Evolutionary conservation across 106 monocot species (phyloP), one percentile per base, ranked within the genome.

Genomic region (Allium sativum): DNA sequence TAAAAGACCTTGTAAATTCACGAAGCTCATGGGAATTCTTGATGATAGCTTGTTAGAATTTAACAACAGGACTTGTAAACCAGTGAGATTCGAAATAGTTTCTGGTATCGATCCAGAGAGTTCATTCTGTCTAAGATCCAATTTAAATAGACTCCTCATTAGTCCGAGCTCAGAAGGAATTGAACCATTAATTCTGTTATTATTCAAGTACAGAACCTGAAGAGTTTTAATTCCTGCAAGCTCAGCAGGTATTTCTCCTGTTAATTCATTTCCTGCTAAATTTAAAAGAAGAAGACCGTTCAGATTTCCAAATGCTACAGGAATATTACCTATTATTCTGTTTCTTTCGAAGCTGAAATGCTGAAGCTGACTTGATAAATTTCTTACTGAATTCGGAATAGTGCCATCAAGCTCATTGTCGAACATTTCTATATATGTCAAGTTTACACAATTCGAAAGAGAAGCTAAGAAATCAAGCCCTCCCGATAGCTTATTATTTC

Each of bases 91-190:
- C 40, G 22, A 4, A 4, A 58, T 0, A 12, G 40, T 40, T 12
- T 58, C 44, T 13, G 71, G 62, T 62, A 71, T 71, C 4, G 62
- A 7, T 44, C 54, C 62, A 14, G 42, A 43, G 40, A 59, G 41
- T 59, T 11, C 19, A 40, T 59, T 59, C 3, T 40, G 12, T 40
- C 12, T 12, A 13, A 59, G 31, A n/a, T 40, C 6, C 59, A 59
- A 41, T 0, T 7, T 4, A 55, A 12, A 41, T 12, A 40, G 21
- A 12, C 10, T 31, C 16, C 11, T 40, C 22, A 31, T 11, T 1
- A 59, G 59, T 12, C 59, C 41, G 10, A 42, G 55, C 18, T 55
- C 55, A 55, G 20, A 15, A 18, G 55, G 55, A 55, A 40, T 40
- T 40, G 43, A 22, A 4, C 71, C 62, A 44, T 40, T 15, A 19